Evolutionary conservation across 495 filamentous ascomycete genomes (phyloP), one percentile per base, ranked within the genome.

Genomic region (Baudoinia panamericana): DNA sequence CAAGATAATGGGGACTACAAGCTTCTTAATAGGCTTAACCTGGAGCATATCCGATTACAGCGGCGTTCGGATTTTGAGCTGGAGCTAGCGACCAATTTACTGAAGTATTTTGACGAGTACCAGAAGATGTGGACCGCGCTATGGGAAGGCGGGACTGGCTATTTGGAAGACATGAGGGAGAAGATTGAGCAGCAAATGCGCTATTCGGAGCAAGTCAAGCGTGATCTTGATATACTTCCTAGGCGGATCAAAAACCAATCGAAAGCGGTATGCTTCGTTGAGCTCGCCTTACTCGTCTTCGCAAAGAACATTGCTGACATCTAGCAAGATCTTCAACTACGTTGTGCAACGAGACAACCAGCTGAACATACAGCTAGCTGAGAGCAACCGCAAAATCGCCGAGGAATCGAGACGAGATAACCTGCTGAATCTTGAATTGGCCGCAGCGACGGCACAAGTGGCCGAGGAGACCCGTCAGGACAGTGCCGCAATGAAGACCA

Each of bases 401-500:
- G 50, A 53, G 25, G 50, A 53, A 28, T 36, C 38, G 12, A 33
- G 50, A n/a, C 39, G 45, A 26, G 50, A 53, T 41, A 53, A 53
- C 26, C 46, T 51, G n/a, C 42, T 51, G 18, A 46, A 46, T 13
- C 40, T 51, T 11, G 48, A 51, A 26, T 43, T 51, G 23, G 48
- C 48, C 1, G 37, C 39, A 10, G 36, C 48, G 15, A 51, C 48
- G 16, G 48, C 48, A 13, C 47, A 51, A 21, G 43, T 51, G 1
- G 48, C 48, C 1, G 38, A 51, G 22, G 43, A 51, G 34, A 51
- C 48, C 1, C 23, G 48, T 18, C 43, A 46, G 19, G 52, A 54
- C 44, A 52, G 49, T 35, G 46, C 49, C 11, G 43, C 52, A 13
- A 55, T 55, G 52, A 55, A 55, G 37, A 55, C 52, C 11, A 52